Evolutionary conservation across 1,139 yeast species (phyloP).

Genomic region (Spencermartinsiella ligniputridi): DNA sequence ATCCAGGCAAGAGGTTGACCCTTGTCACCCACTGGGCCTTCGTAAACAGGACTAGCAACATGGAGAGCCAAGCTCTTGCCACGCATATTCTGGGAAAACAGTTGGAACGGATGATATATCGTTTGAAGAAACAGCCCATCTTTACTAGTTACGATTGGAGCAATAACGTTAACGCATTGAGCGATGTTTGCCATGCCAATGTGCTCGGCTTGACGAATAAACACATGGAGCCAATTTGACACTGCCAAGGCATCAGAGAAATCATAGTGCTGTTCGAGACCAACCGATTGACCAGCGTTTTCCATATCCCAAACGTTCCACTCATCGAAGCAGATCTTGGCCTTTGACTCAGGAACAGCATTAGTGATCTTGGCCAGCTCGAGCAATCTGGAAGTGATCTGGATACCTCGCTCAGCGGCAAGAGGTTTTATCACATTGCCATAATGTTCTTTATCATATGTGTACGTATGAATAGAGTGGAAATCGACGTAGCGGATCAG

Average conservation of each 20-base stretch:
- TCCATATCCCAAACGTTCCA: constrained; percentile 40
- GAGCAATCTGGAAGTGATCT: constrained; percentile 30
- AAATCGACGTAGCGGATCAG: constrained; percentile 30
- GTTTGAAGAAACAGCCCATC: constrained; percentile 31
- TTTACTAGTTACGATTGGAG: constrained; percentile 35
- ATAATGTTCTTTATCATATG: constrained; percentile 28
- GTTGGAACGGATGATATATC: constrained; percentile 30
- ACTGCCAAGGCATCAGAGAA: constrained; percentile 36
- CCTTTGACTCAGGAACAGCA: constrained; percentile 16
- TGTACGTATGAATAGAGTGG: constrained; percentile 36
- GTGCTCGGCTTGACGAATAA: constrained; percentile 31
- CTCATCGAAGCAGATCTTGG: constrained; percentile 36
- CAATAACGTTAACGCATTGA: constrained; percentile 36
- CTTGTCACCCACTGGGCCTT: constrained; percentile 23
- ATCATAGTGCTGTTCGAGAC: constrained; percentile 35
- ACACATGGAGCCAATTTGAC: constrained; percentile 36
- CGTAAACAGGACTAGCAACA: constrained; percentile 29
- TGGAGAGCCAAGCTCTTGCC: constrained; percentile 33
- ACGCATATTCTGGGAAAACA: constrained; percentile 34
- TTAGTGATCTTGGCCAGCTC: constrained; percentile 30
- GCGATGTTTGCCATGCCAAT: constrained; percentile 38
- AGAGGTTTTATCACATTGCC: constrained; percentile 33
- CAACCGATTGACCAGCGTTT: constrained; percentile 15
- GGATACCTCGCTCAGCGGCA: constrained; percentile 35
- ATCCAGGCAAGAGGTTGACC: constrained; percentile 20